Base-by-base conservation (phyloP, 176 grass and related monocot genomes). In the Areca catechu region DNA sequence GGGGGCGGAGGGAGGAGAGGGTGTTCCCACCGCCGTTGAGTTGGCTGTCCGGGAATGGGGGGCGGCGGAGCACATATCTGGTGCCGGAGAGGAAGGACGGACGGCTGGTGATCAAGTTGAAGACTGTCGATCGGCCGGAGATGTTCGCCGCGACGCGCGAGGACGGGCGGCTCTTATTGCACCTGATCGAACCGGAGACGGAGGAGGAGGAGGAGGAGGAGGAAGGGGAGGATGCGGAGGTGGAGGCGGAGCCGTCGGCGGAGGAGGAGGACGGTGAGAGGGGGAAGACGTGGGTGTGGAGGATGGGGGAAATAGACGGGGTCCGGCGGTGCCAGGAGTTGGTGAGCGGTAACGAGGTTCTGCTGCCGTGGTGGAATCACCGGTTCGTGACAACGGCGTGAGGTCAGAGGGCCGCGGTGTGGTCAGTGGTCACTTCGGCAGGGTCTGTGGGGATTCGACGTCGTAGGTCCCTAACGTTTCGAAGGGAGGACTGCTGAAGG, bases 61-160 rank as follows among this genome's bases (percentile, higher is more conserved):
- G 67, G 2, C 54, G 58, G 34, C 58, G 71, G 19, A 66, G 60
- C 50, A 49, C 56, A 3, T 68, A 76, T 57, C 79, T 96, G 77
- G 76, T 61, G 56, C 71, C 80, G 21, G 86, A 86, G 83, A 71
- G 86, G 53, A 68, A 67, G 60, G 68, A 79, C 51, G 86, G 91
- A 4, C 86, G 86, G 50, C 69, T 91, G 65, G 85, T 97, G 61
- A 88, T 75, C 3, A 65, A 88, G 71, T 68, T 85, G 62, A 21
- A 71, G 64, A 71, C 10, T 10, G 9, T 17, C 29, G 72, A 61
- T 29, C 68, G 76, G 17, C 61, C 60, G 5, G 68, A 74, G 17
- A 67, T 82, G 3, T 90, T 96, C 69, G 77, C 66, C 57, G 68
- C 76, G 15, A 58, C 68, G 2, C 83, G 92, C 53, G 65, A 69